These are phyloP conservation scores for Cucumis melo DNA, from an alignment of 306 rosid species.

Conservation along the genomic window DNA sequence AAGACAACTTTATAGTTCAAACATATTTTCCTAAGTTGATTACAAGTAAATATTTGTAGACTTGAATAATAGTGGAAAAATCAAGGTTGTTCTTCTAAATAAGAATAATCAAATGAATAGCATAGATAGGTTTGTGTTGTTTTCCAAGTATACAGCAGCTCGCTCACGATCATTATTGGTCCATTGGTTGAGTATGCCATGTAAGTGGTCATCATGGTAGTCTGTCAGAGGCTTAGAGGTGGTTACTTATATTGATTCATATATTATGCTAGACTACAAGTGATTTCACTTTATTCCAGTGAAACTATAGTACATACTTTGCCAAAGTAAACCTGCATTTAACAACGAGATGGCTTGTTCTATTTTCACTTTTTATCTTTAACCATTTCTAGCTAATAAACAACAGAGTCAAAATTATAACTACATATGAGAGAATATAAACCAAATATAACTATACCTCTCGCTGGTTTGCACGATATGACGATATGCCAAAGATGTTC, in stretches of 20 bases:
- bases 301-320: not conserved
- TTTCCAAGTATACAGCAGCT: not conserved
- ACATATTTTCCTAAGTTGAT: not conserved
- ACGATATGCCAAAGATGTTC: conserved; percentile 73
- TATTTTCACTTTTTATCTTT: not conserved
- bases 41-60: not conserved
- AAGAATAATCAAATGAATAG: not conserved
- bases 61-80: not conserved
- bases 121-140: not conserved
- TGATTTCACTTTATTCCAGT: not conserved
- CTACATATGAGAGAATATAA: not conserved
- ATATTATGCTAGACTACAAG: not conserved
- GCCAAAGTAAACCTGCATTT: not conserved
- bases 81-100: not conserved
- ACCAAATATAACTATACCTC: conserved; percentile 30
- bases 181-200: not conserved
- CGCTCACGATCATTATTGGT: not conserved
- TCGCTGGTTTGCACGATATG: conserved; percentile 78
- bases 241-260: not conserved
- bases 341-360: not conserved
- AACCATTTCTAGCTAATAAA: not conserved
- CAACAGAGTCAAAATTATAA: not conserved
- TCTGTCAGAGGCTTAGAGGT: not conserved
- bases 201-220: not conserved
- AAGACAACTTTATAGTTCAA: not conserved